A percentile compares a stretch with the other conserved stretches of the same genome.
These are phyloP conservation scores for Lenwebbia sp. DNA, from an alignment of 345 rosid species.

Conservation along the genomic window DNA sequence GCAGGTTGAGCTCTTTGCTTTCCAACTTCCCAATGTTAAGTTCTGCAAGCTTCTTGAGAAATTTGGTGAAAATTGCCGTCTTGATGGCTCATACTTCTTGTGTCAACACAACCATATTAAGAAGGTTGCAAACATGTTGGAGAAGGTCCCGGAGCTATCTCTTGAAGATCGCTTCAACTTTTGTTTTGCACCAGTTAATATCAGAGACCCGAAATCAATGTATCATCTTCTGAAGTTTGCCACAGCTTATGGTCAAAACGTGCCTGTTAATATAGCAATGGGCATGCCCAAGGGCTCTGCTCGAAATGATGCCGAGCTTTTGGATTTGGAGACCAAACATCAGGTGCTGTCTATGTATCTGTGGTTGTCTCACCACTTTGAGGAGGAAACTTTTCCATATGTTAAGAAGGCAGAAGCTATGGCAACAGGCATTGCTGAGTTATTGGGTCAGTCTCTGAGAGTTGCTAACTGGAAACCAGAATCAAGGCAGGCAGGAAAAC, in stretches of 20 bases:
- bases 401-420: constrained; percentile 68
- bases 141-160: constrained; percentile 65
- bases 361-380: constrained; percentile 82
- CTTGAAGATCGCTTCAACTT: constrained; percentile 88
- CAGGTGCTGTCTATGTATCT: constrained; percentile 84
- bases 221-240: constrained; percentile 74
- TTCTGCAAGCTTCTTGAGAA: constrained; percentile 61
- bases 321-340: constrained; percentile 81
- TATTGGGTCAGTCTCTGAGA: constrained; percentile 70
- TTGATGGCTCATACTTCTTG: constrained; percentile 81
- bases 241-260: constrained; percentile 48
- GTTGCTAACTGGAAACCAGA: constrained; percentile 76
- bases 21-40: constrained; percentile 40
- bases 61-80: constrained; percentile 68
- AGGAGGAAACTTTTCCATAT: constrained; percentile 62
- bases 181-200: constrained; percentile 89
- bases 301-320: constrained; percentile 61
- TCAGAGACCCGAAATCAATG: constrained; percentile 90
- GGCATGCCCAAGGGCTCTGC: constrained; percentile 91
- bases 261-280: constrained; percentile 73
- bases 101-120: constrained; percentile 74
- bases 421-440: constrained; percentile 68
- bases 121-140: constrained; percentile 94
- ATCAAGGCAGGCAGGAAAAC: constrained; percentile 35
- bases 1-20: constrained; percentile 88